These are phyloP conservation scores for Mycena indigotica DNA, from an alignment of 768 basidiomycete species.

Conservation along the genomic window DNA sequence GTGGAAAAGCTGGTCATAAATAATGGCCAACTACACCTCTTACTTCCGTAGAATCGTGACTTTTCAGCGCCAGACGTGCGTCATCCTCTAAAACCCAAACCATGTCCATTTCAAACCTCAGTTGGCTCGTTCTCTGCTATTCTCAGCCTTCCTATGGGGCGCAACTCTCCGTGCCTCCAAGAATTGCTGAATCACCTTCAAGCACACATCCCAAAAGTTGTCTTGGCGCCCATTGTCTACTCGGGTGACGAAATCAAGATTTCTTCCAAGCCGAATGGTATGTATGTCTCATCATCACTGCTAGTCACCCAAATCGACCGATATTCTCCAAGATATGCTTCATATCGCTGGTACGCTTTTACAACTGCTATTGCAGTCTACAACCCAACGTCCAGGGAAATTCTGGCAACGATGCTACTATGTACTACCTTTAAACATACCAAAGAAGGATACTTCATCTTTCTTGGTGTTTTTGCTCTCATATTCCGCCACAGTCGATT, in stretches of 20 bases:
- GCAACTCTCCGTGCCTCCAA: slow-evolving; percentile 40
- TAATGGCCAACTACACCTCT: too few species aligned
- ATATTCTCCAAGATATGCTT: slow-evolving; percentile 44
- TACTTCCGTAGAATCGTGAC: slow-evolving; percentile 58
- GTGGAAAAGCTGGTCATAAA: too few species aligned
- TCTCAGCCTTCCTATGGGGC: slow-evolving; percentile 42
- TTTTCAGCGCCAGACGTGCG: slow-evolving; percentile 64
- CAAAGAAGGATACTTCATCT: slow-evolving; percentile 32
- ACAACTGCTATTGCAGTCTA: slow-evolving; percentile 25
- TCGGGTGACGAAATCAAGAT: slow-evolving; percentile 46
- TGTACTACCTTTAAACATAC: slow-evolving; percentile 45
- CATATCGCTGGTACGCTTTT: slow-evolving; percentile 32
- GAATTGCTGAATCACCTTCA: slow-evolving; percentile 59
- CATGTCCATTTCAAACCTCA: slow-evolving; percentile 36
- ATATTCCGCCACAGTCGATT: slow-evolving; percentile 41
- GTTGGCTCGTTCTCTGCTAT: background rate
- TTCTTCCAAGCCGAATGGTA: slow-evolving; percentile 34
- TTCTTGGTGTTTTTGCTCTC: background rate
- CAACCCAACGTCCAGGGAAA: slow-evolving; percentile 35
- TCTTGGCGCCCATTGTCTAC: slow-evolving; percentile 43
- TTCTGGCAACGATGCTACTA: slow-evolving; percentile 51
- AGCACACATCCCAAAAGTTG: slow-evolving; percentile 43
- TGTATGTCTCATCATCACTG: slow-evolving; percentile 9
- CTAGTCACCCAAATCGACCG: too few species aligned
- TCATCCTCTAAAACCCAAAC: slow-evolving; percentile 48